Evolutionary conservation across 2,329 filamentous ascomycete genomes (phyloP).

Genomic region (Alternaria dauci): DNA sequence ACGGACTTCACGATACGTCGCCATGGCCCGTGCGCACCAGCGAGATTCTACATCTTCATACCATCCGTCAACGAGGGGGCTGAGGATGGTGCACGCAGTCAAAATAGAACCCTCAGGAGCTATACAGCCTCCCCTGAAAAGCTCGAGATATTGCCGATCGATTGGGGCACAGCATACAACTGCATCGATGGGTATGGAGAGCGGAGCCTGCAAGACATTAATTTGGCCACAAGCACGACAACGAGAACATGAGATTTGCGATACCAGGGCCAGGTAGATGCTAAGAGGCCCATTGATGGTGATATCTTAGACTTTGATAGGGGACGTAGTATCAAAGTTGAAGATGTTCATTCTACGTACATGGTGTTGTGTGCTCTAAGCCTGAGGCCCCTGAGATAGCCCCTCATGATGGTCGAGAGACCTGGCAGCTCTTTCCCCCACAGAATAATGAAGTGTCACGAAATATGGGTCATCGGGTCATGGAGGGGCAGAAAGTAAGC

Average conservation of each 20-base stretch:
- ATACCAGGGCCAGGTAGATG: not conserved
- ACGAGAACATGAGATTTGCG: not conserved
- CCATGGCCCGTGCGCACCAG: constrained; percentile 17
- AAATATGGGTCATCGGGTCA: not conserved
- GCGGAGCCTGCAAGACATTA: not conserved
- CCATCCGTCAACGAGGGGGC: not conserved
- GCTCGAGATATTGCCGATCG: not conserved
- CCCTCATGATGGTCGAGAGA: not conserved
- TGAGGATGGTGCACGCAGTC: not conserved
- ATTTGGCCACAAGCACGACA: not conserved
- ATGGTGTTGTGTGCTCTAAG: not conserved
- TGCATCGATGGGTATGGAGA: not conserved
- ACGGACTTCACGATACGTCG: constrained; percentile 11
- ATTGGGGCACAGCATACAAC: not conserved
- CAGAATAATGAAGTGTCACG: not conserved
- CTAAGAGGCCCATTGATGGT: not conserved
- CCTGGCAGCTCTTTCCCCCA: constrained; percentile 2
- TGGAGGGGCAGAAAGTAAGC: not conserved
- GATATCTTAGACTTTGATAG: constrained; percentile 13
- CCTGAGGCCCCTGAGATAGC: not conserved
- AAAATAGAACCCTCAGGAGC: not conserved
- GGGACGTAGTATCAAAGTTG: constrained; percentile 10
- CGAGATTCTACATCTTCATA: not conserved
- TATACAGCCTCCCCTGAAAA: not conserved
- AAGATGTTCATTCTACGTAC: constrained; percentile 5